Evolutionary conservation across 1,284 basidiomycete species (phyloP), one percentile per base, ranked within the genome.

Genomic region (Moesziomyces sp.): DNA sequence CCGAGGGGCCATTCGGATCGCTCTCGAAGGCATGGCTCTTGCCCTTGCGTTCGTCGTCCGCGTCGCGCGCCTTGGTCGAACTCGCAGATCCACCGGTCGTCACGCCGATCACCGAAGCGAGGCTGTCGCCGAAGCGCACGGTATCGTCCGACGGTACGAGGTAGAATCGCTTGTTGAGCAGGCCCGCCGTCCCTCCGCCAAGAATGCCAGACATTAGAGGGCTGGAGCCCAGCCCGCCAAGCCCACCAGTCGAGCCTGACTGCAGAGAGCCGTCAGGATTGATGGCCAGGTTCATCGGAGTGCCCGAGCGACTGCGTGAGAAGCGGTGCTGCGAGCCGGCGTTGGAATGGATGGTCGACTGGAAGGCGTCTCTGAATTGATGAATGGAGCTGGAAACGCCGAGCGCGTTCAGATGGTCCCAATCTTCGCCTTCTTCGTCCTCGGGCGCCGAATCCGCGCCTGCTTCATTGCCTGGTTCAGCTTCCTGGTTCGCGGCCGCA

Each of bases 101-200:
- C 16, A 48, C 49, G 9, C 71, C 74, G 26, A 74, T 45, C n/a
- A 81, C 59, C 8, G 73, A 89, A 86, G 46, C 89, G 79, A 18
- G 87, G 52, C 86, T 88, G 68, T 93, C 93, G 10, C 94, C 94
- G 47, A 94, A 88, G 19, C 93, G 90, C 58, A 89, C 83, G 0
- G 93, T 94, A 4, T 91, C 90, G 80, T 96, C 92, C 2, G 84
- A 83, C 1, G 91, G 89, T 0, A 96, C 88, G 3, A 91, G 89
- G 78, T 90, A 93, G 83, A 89, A 93, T 0, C 85, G 74, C 49
- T 73, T 77, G 46, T 26, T 48, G 5, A 77, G 67, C 24, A 74
- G 52, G 2, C 53, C 70, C 1, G 55, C 52, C 28, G 50, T 50
- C n/a, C 62, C 74, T 5, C 76, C 64, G 1, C 64, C 60, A 21